Base-by-base conservation (phyloP, 2,329 filamentous ascomycete species). In the Aspergillus hortae region DNA sequence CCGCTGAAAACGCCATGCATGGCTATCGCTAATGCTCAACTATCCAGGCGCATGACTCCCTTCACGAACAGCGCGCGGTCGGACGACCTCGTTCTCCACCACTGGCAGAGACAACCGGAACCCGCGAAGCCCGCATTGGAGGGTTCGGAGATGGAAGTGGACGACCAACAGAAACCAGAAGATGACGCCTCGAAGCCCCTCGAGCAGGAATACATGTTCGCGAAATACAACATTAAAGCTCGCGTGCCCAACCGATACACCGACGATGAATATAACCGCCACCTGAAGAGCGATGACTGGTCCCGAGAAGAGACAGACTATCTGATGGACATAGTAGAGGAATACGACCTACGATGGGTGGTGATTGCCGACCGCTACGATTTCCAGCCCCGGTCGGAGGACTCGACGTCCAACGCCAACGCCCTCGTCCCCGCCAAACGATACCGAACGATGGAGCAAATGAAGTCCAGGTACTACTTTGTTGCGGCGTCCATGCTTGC, bases 221-320 rank as follows among this genome's bases (percentile, higher is more conserved):
- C 89, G 44, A 95, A 92, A 67, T 97, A 88, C 79, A 95, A 96
- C 67, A 85, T 95, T 49, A 81, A 87, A 58, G 83, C 92, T 12
- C 81, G 87, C 4, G 79, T 91, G 33, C 90, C 92, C 0, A 80
- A 85, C 54, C 64, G 66, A 57, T 97, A 97, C 71, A 90, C 83
- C 55, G 88, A 95, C 57, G 89, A 92, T 56, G 87, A 95, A 68
- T 99, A 99, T 72, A 82, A 86, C 54, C 79, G 84, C 52, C 83
- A 88, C 56, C 73, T 99, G 46, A 81, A 85, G 61, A 87, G 80
- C 65, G 77, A 83, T 12, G 86, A 92, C 61, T 99, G 94, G 94
- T 87, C 88, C 12, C 90, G 88, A 64, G 87, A 94, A 62, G 94
- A 99, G 73, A 99, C 94, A 7, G 91, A 96, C 67, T 96, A 96